These are phyloP conservation scores for Trametes elegans DNA, from an alignment of 768 basidiomycete genomes.

Conservation along the genomic window DNA sequence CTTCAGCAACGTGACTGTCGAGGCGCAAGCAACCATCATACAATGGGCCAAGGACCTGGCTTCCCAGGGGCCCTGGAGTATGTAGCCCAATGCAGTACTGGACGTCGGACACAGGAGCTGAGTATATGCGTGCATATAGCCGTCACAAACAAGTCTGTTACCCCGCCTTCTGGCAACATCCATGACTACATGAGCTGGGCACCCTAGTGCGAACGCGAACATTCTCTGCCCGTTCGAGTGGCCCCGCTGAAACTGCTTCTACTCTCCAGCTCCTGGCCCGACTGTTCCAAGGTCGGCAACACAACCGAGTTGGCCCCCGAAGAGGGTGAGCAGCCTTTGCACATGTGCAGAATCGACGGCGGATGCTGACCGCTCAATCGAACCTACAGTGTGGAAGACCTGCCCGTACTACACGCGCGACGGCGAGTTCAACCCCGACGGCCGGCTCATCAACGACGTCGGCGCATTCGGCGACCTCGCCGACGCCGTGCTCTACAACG, in stretches of 20 bases:
- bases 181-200: conserved; percentile 73
- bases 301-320: conserved; percentile 53
- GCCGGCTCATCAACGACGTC: conserved; percentile 51
- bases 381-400: conserved; percentile 53
- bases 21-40: conserved; percentile 46
- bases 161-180: conserved; percentile 50
- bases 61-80: conserved; percentile 54
- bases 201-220: conserved; percentile 52
- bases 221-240: not conserved
- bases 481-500: conserved; percentile 61
- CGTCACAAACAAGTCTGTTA: conserved; percentile 46
- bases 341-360: not conserved
- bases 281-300: conserved; percentile 58
- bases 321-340: no score
- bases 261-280: conserved; percentile 58
- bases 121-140: conserved; percentile 31
- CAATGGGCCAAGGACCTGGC: conserved; percentile 46
- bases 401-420: conserved; percentile 58
- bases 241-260: not conserved
- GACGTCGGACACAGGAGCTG: no score
- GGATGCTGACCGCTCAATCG: not conserved
- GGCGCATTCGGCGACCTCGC: conserved; percentile 54
- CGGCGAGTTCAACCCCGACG: conserved; percentile 65
- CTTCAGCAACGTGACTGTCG: conserved; percentile 41
- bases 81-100: no score